Evolutionary conservation across 2,329 filamentous ascomycete genomes (phyloP), one percentile per base, ranked within the genome.

Genomic region (Mycogone perniciosa): DNA sequence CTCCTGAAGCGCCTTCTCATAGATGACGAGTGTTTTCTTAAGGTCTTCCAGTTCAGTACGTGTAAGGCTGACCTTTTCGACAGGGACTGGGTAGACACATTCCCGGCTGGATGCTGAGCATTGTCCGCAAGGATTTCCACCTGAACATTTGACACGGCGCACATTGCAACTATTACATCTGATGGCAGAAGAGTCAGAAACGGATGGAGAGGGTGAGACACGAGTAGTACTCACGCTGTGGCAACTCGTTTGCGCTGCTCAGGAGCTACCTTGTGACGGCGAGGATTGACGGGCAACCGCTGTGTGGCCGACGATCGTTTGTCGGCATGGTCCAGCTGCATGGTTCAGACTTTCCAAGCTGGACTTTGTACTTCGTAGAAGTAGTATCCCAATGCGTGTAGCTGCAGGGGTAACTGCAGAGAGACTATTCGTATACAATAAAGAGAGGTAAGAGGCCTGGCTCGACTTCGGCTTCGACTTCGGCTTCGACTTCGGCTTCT

Each of bases 151-250:
- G 60, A 76, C 73, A 51, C 76, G 71, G 41, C 75, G 71, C 42
- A 76, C 60, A 62, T 79, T 79, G 64, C 76, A 79, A 60, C 65
- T 71, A 58, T 79, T 78, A 66, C 76, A 78, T 51, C 75, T 77
- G 50, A 27, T 37, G 35, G 41, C 29, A 26, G 13, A 20, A 9
- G n/a, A 34, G 20, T 33, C 20, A 46, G 31, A 29, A 40, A 39
- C 7, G 27, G 34, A 6, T 10, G 38, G 10, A 35, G 40, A 30
- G 11, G 31, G 6, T 4, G 5, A 7, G 13, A 7, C 10, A 46
- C n/a, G 6, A 29, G 9, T 7, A 7, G 10, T 33, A 58, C 56
- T 50, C 64, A 77, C 75, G 75, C 75, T 50, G 71, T 75, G 11
- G 69, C 67, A 44, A 77, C 75, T 41, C 75, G 70, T 61, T 76